phyloP scores from a whole-genome alignment of 2,329 filamentous ascomycete species.

The Monosporascus sp. region DNA sequence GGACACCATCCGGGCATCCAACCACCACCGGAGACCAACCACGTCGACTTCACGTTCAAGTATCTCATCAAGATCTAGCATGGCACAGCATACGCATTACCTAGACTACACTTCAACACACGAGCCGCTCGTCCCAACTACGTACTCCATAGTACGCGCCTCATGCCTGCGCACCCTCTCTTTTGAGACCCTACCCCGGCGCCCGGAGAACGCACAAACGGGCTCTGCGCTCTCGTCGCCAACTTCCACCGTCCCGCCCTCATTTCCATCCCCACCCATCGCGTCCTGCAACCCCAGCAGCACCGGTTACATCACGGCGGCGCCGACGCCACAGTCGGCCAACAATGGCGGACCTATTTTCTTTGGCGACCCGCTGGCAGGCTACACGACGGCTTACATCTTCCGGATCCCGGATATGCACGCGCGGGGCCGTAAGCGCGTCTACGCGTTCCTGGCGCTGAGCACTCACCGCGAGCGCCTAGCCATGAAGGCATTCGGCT shows the following conservation, averaged over 20 bases:
- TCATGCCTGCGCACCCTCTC: slow-evolving; percentile 63
- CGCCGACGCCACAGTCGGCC: slow-evolving; percentile 41
- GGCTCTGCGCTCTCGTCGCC: slow-evolving; percentile 20
- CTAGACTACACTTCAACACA: slow-evolving; percentile 65
- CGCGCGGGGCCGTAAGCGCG: slow-evolving; percentile 62
- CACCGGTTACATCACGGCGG: slow-evolving; percentile 47
- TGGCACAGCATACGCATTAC: slow-evolving; percentile 55
- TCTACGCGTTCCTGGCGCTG: slow-evolving; percentile 62
- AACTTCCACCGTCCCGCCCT: slow-evolving; percentile 33
- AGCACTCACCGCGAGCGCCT: slow-evolving; percentile 60
- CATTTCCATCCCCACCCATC: slow-evolving; percentile 31
- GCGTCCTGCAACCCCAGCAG: slow-evolving; percentile 25
- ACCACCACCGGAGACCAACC: slow-evolving; percentile 36
- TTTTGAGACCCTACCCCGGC: slow-evolving; percentile 59
- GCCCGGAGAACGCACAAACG: slow-evolving; percentile 36
- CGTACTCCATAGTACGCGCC: slow-evolving; percentile 61
- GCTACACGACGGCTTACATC: slow-evolving; percentile 66
- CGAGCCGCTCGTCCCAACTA: slow-evolving; percentile 55
- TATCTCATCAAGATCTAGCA: slow-evolving; percentile 42
- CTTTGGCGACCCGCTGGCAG: slow-evolving; percentile 59
- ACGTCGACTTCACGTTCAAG: slow-evolving; percentile 49
- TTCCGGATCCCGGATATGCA: slow-evolving; percentile 65
- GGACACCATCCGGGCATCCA: slow-evolving; percentile 18
- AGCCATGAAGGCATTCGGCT: slow-evolving; percentile 61
- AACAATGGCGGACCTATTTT: slow-evolving; percentile 60